Evolutionary conservation across 163 green algal species (phyloP).

Genomic region (Volvox carteri): DNA sequence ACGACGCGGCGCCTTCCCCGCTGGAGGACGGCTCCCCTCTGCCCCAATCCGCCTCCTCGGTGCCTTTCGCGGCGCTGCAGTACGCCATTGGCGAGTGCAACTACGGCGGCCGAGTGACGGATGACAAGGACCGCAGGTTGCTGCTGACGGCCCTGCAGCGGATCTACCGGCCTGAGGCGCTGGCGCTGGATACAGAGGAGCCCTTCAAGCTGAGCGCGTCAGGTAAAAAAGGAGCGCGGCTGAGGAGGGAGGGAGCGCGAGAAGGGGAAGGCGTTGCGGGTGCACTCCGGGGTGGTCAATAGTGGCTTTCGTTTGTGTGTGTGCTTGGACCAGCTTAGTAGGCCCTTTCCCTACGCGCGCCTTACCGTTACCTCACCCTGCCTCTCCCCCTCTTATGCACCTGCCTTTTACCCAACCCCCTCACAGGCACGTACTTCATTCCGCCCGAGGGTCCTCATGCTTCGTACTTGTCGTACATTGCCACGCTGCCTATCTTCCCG

Average conservation of each 20-base stretch:
- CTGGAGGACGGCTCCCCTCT: background rate
- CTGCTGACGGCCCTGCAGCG: conserved; percentile 78
- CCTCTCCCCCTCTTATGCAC: background rate
- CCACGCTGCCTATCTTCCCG: conserved; percentile 71
- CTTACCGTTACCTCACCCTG: no score
- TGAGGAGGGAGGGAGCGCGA: background rate
- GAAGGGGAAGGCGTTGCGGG: background rate
- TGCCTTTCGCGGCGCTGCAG: conserved; percentile 81
- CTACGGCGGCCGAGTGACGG: conserved; percentile 89
- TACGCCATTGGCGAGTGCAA: conserved; percentile 91
- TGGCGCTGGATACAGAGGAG: conserved; percentile 39
- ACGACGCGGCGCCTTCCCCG: conserved; percentile 61
- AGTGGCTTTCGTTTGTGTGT: no score
- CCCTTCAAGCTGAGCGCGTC: conserved; percentile 55
- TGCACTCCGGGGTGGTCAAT: no score
- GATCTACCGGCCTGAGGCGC: conserved; percentile 72
- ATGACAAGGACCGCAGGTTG: conserved; percentile 89
- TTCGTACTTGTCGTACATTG: conserved; percentile 77
- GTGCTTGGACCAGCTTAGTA: no score
- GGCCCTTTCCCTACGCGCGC: no score
- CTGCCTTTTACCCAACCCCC: background rate
- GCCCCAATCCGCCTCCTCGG: background rate
- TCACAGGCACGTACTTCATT: conserved; percentile 69
- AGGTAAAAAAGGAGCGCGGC: conserved; percentile 22
- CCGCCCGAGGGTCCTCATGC: conserved; percentile 67